Evolutionary conservation across 75 land plant species (phyloP).

Genomic region (Pinus albicaulis): DNA sequence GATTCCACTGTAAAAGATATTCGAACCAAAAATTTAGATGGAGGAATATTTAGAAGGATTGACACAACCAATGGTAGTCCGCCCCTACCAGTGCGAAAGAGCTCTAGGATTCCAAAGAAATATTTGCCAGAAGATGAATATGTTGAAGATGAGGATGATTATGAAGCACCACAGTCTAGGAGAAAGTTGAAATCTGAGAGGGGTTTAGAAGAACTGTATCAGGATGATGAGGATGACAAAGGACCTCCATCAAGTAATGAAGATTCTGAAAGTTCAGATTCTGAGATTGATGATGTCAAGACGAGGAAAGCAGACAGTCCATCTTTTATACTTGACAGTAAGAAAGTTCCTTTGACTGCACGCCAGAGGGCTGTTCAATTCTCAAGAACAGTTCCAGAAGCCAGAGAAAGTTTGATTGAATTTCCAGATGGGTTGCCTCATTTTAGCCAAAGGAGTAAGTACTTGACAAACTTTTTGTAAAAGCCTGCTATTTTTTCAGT

Average conservation of each 20-base stretch:
- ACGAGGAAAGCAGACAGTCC: slow-evolving; percentile 17
- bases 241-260: slow-evolving; percentile 24
- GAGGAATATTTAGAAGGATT: neutral
- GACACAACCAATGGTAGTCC: neutral
- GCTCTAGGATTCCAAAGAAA: slow-evolving; percentile 48
- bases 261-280: slow-evolving; percentile 10
- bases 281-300: slow-evolving; percentile 16
- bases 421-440: slow-evolving; percentile 82
- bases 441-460: slow-evolving; percentile 57
- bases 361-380: slow-evolving; percentile 74
- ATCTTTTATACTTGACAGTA: slow-evolving; percentile 8
- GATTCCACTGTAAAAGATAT: slow-evolving; percentile 7
- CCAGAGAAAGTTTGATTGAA: slow-evolving; percentile 44
- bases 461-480: neutral
- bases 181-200: slow-evolving; percentile 24
- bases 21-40: neutral
- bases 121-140: slow-evolving; percentile 39
- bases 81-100: slow-evolving; percentile 28
- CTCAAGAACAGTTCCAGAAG: slow-evolving; percentile 36
- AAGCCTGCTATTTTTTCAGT: neutral
- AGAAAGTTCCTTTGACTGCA: slow-evolving; percentile 59
- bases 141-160: slow-evolving; percentile 23
- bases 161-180: slow-evolving; percentile 16
- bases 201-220: slow-evolving; percentile 33
- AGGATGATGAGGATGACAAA: slow-evolving; percentile 53